Evolutionary conservation across 2,329 filamentous ascomycete species (phyloP), one percentile per base, ranked within the genome.

Genomic region (Colletotrichum kahawae): DNA sequence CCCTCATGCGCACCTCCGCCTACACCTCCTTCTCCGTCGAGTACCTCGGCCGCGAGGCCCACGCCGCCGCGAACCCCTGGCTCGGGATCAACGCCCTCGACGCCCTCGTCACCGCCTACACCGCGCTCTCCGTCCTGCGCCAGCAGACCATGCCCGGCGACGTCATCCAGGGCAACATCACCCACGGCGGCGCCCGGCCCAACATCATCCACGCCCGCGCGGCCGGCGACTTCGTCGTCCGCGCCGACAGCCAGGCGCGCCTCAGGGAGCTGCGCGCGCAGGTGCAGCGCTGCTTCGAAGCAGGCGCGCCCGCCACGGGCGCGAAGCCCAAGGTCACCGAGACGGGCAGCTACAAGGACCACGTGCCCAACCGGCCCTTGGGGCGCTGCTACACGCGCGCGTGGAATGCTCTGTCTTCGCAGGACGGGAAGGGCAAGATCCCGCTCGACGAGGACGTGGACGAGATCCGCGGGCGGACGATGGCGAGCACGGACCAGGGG

Each of bases 81-180:
- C 84, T 90, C 7, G 91, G 91, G 0, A 85, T 89, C 77, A 92
- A 92, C 78, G 90, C 91, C 0, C 85, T 92, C 0, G 91, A 92
- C 77, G 90, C 90, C 1, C 78, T 91, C 27, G 83, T 92, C 4
- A 83, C 85, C 0, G 87, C 84, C 0, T 89, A 89, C 77, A 87
- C 86, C 67, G 83, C 83, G 57, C 80, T 92, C 5, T 86, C 88
- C 0, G 84, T 89, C 1, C 83, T 92, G 7, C 86, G 91, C 1
- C 90, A 92, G 79, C 90, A 92, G 79, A 85, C 89, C 5, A 84
- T 86, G 76, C 88, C 90, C 0, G 87, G 87, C 5, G 87, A 88
- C 70, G 81, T 87, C 8, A 85, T 89, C 76, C 82, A 91, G 74
- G 85, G 89, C 1, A 87, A 90, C 27, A 89, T 92, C 70, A 86